These are phyloP conservation scores for Hemileccinum rubropunctum DNA, from an alignment of 768 basidiomycete genomes.

Conservation along the genomic window DNA sequence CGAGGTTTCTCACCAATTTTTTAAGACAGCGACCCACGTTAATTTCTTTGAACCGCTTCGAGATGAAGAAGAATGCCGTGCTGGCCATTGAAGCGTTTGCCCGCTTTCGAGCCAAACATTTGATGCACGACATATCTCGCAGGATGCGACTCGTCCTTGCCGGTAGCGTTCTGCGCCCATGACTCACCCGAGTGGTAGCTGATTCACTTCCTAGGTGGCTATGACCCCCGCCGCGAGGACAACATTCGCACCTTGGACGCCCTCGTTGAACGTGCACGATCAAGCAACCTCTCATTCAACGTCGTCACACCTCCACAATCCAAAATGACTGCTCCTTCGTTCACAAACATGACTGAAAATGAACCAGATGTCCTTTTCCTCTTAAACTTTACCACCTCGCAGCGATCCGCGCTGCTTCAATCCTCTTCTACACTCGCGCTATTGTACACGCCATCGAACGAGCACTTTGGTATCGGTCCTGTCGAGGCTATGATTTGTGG, in stretches of 20 bases:
- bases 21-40: conserved; percentile 60
- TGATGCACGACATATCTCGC: conserved; percentile 18
- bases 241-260: conserved; percentile 67
- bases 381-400: conserved; percentile 85
- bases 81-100: conserved; percentile 83
- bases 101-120: conserved; percentile 37
- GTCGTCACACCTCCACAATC: conserved; percentile 51
- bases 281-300: conserved; percentile 54
- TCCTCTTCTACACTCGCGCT: conserved; percentile 66
- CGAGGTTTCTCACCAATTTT: conserved; percentile 31
- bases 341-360: conserved; percentile 34
- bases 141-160: conserved; percentile 73
- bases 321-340: conserved; percentile 38
- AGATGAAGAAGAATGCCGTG: conserved; percentile 88
- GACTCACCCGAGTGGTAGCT: neutral
- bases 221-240: conserved; percentile 83
- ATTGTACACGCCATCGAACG: conserved; percentile 91
- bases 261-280: conserved; percentile 59
- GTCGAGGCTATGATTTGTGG: conserved; percentile 94
- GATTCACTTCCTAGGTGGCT: conserved; percentile 62
- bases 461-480: conserved; percentile 97
- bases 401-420: conserved; percentile 79
- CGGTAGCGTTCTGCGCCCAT: conserved; percentile 41
- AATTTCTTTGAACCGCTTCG: conserved; percentile 90
- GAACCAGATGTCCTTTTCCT: conserved; percentile 75